Evolutionary conservation across 805 yeast genomes (phyloP).

Genomic region (Candida khao-thaluensis): DNA sequence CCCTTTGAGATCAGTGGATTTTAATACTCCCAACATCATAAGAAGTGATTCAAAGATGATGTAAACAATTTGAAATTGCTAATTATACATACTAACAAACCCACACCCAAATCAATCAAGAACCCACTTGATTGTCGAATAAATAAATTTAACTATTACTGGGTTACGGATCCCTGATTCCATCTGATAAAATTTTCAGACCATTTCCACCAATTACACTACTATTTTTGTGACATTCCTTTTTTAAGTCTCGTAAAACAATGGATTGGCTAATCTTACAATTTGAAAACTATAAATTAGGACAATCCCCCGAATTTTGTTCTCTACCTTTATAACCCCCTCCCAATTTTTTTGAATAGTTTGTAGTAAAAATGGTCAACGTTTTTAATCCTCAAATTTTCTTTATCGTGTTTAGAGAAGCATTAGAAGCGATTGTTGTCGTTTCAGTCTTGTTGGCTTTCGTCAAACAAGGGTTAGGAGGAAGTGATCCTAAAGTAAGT

Average conservation of each 20-base stretch:
- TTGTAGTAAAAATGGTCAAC: slow-evolving; percentile 19
- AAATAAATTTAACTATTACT: no score
- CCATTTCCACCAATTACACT: slow-evolving; percentile 4
- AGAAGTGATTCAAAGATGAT: no score
- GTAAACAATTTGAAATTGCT: no score
- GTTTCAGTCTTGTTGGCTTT: slow-evolving; percentile 90
- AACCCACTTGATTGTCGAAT: no score
- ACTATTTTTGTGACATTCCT: slow-evolving; percentile 3
- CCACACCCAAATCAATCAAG: no score
- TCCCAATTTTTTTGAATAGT: neutral
- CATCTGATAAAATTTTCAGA: slow-evolving; percentile 6
- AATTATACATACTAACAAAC: no score
- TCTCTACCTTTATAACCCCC: slow-evolving; percentile 13
- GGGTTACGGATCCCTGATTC: slow-evolving; percentile 5
- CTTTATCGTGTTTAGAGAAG: slow-evolving; percentile 90
- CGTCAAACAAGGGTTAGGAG: slow-evolving; percentile 82
- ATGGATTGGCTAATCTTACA: neutral
- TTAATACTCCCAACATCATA: no score
- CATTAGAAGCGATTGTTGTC: slow-evolving; percentile 88
- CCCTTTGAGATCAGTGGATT: no score
- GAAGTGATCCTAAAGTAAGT: slow-evolving; percentile 51
- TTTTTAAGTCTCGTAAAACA: neutral
- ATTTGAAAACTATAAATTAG: slow-evolving; percentile 3
- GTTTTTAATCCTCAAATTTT: slow-evolving; percentile 75
- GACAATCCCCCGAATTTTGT: neutral